These are phyloP conservation scores for Tulasnella sp. DNA, from an alignment of 768 basidiomycete species.

Conservation along the genomic window DNA sequence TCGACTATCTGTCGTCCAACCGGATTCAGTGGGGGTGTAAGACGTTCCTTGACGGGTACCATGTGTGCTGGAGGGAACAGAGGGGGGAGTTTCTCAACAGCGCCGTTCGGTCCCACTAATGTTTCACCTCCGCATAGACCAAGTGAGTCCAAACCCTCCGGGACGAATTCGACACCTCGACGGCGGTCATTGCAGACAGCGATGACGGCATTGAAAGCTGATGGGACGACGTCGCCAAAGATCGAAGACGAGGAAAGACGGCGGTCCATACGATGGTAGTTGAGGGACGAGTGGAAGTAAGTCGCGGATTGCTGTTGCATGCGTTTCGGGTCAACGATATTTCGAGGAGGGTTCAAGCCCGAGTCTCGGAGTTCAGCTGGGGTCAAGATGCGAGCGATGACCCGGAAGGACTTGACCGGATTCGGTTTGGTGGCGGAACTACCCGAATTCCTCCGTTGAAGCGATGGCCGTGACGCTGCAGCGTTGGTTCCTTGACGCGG, in stretches of 20 bases:
- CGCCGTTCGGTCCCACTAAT: slow-evolving; percentile 33
- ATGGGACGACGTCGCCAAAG: neutral
- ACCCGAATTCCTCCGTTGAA: slow-evolving; percentile 21
- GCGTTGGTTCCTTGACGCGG: slow-evolving; percentile 12
- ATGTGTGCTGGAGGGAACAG: slow-evolving; percentile 11
- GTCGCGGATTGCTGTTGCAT: slow-evolving; percentile 31
- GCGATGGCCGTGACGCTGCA: slow-evolving; percentile 19
- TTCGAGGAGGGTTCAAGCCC: slow-evolving; percentile 29
- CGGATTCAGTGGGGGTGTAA: slow-evolving; percentile 33
- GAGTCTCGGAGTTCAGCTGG: slow-evolving; percentile 62
- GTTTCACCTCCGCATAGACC: slow-evolving; percentile 43
- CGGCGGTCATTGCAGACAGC: slow-evolving; percentile 29
- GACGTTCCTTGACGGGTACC: slow-evolving; percentile 22
- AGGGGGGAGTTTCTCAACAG: slow-evolving; percentile 19
- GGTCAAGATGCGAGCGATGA: slow-evolving; percentile 60
- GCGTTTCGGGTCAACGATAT: slow-evolving; percentile 20
- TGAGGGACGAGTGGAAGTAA: slow-evolving; percentile 32
- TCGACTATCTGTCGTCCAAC: slow-evolving; percentile 41
- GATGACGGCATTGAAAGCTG: slow-evolving; percentile 38
- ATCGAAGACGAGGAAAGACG: slow-evolving; percentile 5
- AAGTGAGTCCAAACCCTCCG: slow-evolving; percentile 65
- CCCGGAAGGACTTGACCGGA: slow-evolving; percentile 49
- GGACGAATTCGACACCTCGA: slow-evolving; percentile 54
- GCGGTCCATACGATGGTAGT: slow-evolving; percentile 11
- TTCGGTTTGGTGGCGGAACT: slow-evolving; percentile 27